Base-by-base conservation (phyloP, 2,329 filamentous ascomycete species). In the Fusarium agapanthi region DNA sequence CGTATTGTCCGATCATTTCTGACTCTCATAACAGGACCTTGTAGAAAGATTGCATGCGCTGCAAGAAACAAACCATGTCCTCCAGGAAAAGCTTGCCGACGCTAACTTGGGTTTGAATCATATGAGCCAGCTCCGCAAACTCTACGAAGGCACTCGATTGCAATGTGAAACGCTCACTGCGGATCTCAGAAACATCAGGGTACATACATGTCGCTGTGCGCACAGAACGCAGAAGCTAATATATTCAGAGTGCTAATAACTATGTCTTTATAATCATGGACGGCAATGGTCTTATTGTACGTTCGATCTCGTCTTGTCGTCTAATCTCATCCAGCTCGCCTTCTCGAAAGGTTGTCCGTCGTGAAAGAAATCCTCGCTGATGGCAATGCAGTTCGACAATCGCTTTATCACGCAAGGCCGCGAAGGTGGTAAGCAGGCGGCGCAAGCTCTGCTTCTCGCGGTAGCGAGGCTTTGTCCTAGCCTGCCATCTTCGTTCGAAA, bases 201-300 rank as follows among this genome's bases (percentile, higher is more conserved):
- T 54, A 40, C 34, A 58, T 24, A 66, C 68, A 55, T 60, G 61
- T 44, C 61, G 62, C 38, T 40, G 43, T 34, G 56, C 64, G 61
- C 61, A 68, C 61, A 34, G 22, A 30, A 63, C 40, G 43, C 53
- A 66, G 62, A 32, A 37, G 64, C 76, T 78, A 71, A 78, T 48
- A 24, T 40, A 43, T 14, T 53, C 74, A 89, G 86, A 85, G 83
- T 65, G 83, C 81, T 55, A 90, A 90, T 79, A 84, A 87, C 44
- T 92, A 92, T 78, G 83, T 91, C 75, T 80, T 88, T 71, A 85
- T 90, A 43, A 77, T 91, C 72, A 87, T 92, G 73, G 90, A 92
- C 78, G 90, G 89, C 41, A 87, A 92, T 78, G 88, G 88, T 48
- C 84, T 91, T 65, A 82, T 91, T 79, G 89, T 91, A 75, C 60